These are phyloP conservation scores for Helminthosporium solani DNA, from an alignment of 2,329 filamentous ascomycete genomes.

Conservation along the genomic window DNA sequence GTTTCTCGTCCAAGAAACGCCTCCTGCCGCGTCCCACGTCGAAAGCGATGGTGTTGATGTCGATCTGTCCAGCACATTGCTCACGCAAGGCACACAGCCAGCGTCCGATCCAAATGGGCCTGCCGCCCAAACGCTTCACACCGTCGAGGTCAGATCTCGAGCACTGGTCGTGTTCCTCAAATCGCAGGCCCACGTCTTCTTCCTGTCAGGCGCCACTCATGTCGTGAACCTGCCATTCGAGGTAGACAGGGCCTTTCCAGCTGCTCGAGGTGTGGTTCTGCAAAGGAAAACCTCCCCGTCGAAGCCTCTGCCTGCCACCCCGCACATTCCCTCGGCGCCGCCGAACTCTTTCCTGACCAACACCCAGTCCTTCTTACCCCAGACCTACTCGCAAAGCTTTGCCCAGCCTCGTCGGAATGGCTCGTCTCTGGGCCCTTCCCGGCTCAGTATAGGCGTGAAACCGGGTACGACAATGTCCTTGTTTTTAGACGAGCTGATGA, in stretches of 20 bases:
- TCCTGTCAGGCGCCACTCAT: slow-evolving; percentile 82
- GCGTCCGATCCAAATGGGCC: slow-evolving; percentile 29
- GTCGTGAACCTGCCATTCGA: slow-evolving; percentile 93
- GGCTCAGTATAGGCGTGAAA: slow-evolving; percentile 22
- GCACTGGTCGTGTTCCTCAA: slow-evolving; percentile 89
- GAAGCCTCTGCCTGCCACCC: slow-evolving; percentile 38
- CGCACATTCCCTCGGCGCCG: slow-evolving; percentile 58
- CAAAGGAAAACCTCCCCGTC: slow-evolving; percentile 70
- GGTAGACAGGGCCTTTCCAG: slow-evolving; percentile 81
- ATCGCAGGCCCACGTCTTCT: slow-evolving; percentile 91
- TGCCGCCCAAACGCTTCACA: slow-evolving; percentile 16
- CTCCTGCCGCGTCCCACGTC: slow-evolving; percentile 11
- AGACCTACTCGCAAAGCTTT: slow-evolving; percentile 52
- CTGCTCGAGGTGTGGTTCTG: slow-evolving; percentile 78
- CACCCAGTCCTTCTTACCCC: slow-evolving; percentile 49
- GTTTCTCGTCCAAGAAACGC: slow-evolving; percentile 60
- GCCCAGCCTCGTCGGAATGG: slow-evolving; percentile 35
- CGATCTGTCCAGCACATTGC: slow-evolving; percentile 22
- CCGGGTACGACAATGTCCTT: slow-evolving; percentile 22
- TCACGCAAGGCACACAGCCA: slow-evolving; percentile 38
- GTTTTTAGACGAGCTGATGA: slow-evolving; percentile 37
- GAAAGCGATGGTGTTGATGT: slow-evolving; percentile 11
- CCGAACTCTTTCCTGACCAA: slow-evolving; percentile 77
- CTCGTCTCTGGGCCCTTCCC: slow-evolving; percentile 29
- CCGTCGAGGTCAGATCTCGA: slow-evolving; percentile 36